A percentile compares a stretch with the other conserved stretches of the same genome.
These are phyloP conservation scores for Monosporascus sp. DNA, from an alignment of 2,329 filamentous ascomycete species.

Conservation along the genomic window DNA sequence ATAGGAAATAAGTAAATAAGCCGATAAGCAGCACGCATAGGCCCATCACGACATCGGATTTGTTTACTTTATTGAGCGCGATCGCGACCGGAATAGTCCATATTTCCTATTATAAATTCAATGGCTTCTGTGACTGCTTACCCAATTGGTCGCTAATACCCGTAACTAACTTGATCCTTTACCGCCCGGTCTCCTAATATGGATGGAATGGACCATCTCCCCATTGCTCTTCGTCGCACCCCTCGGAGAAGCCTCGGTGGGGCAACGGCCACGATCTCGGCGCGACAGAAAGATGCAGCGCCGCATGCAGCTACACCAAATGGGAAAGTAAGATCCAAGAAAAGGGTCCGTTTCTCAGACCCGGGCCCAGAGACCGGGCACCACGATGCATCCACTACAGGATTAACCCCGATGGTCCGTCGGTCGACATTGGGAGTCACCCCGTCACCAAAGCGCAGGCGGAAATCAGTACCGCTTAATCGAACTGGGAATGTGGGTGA, in stretches of 20 bases:
- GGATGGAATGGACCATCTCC: constrained; percentile 36
- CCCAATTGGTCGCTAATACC: too few species aligned
- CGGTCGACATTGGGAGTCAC: constrained; percentile 38
- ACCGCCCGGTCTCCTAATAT: constrained; percentile 17
- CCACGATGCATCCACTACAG: constrained; percentile 30
- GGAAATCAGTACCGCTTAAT: constrained; percentile 37
- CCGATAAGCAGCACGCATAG: too few species aligned
- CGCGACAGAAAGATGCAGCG: constrained; percentile 9
- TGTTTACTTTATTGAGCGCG: too few species aligned
- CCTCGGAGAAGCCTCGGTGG: constrained; percentile 36
- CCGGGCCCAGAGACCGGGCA: constrained; percentile 36
- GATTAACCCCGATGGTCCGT: constrained; percentile 53
- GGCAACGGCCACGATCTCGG: constrained; percentile 9
- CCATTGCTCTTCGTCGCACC: constrained; percentile 50
- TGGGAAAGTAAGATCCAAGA: constrained; percentile 30
- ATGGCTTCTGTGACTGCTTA: too few species aligned
- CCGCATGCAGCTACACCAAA: constrained; percentile 20
- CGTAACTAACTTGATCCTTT: too few species aligned
- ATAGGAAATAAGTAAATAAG: too few species aligned
- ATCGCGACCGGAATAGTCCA: too few species aligned
- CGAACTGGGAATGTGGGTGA: constrained; percentile 7
- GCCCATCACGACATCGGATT: too few species aligned
- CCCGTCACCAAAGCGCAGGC: constrained; percentile 33
- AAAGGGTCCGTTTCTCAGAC: constrained; percentile 55
- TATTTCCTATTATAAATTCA: too few species aligned